A percentile compares a stretch with the other conserved stretches of the same genome.
phyloP scores from a whole-genome alignment of 805 yeast species.

The Ogataea methanolica region DNA sequence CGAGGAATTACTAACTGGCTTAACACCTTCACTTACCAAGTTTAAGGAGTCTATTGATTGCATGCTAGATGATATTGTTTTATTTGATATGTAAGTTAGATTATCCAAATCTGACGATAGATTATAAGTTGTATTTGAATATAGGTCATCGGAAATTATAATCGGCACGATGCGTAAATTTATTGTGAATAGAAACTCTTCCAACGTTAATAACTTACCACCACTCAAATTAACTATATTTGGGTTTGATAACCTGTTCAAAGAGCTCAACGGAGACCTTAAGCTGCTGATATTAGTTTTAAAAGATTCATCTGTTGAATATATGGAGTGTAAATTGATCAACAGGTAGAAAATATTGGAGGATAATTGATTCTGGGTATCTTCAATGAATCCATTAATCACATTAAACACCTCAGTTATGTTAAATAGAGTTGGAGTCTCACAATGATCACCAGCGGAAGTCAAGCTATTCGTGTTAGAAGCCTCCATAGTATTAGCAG shows the following conservation, averaged over 20 bases:
- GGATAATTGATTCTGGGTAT: slow-evolving; percentile 42
- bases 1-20: not conserved
- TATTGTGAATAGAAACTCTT: slow-evolving; percentile 30
- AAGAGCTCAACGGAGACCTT: slow-evolving; percentile 4
- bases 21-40: not conserved
- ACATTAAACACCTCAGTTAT: slow-evolving; percentile 22
- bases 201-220: slow-evolving; percentile 32
- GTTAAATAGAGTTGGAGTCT: slow-evolving; percentile 13
- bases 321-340: slow-evolving; percentile 31
- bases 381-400: slow-evolving; percentile 31
- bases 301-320: not conserved
- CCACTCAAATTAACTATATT: not conserved
- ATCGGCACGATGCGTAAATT: slow-evolving; percentile 34
- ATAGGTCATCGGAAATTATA: slow-evolving; percentile 27
- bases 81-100: slow-evolving; percentile 6
- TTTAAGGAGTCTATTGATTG: not conserved
- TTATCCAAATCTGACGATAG: slow-evolving; percentile 12
- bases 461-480: slow-evolving; percentile 36
- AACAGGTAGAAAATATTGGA: slow-evolving; percentile 40
- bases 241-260: not conserved
- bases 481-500: too few species aligned
- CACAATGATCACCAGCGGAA: slow-evolving; percentile 19
- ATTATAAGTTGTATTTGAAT: slow-evolving; percentile 28
- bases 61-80: slow-evolving; percentile 1
- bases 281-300: slow-evolving; percentile 10